Conservation (phyloP, 1,139 yeast species). For the Geotrichum australiense region DNA sequence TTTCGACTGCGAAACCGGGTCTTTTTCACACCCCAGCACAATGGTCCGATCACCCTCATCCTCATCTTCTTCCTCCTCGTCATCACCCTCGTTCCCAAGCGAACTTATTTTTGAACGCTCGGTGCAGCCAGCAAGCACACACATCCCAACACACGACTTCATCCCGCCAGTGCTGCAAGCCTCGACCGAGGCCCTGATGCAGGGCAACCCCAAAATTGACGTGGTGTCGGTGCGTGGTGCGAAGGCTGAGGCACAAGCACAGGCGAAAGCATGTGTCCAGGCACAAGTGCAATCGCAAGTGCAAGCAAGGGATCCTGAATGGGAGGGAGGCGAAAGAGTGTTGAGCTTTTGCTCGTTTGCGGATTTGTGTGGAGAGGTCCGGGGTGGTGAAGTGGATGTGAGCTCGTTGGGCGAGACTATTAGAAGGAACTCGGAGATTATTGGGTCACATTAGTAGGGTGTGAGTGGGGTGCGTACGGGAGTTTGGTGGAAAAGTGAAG, state of each 20-base stretch:
- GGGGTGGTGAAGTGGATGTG: slow-evolving; percentile 29
- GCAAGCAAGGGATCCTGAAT: not conserved
- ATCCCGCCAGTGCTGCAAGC: slow-evolving; percentile 85
- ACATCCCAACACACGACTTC: slow-evolving; percentile 48
- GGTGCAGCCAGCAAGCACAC: slow-evolving; percentile 30
- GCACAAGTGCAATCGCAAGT: not conserved
- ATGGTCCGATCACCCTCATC: not conserved
- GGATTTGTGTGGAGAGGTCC: slow-evolving; percentile 19
- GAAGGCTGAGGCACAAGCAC: no score
- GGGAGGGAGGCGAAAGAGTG: slow-evolving; percentile 6
- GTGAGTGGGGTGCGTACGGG: no score
- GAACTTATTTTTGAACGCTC: slow-evolving; percentile 38
- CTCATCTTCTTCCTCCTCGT: slow-evolving; percentile 1
- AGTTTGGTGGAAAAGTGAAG: no score
- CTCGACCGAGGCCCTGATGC: slow-evolving; percentile 56
- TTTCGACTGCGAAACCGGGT: not conserved
- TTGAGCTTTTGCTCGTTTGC: slow-evolving; percentile 17
- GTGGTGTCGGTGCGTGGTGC: no score
- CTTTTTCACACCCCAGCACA: not conserved
- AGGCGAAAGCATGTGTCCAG: no score
- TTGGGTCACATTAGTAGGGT: slow-evolving; percentile 24
- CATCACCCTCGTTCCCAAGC: slow-evolving; percentile 25
- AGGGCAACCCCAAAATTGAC: slow-evolving; percentile 55
- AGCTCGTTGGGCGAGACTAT: slow-evolving; percentile 38
- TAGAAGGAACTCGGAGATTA: slow-evolving; percentile 37